Conservation (phyloP, 331 rosid genomes). For the Erythrophleum ivorense region DNA sequence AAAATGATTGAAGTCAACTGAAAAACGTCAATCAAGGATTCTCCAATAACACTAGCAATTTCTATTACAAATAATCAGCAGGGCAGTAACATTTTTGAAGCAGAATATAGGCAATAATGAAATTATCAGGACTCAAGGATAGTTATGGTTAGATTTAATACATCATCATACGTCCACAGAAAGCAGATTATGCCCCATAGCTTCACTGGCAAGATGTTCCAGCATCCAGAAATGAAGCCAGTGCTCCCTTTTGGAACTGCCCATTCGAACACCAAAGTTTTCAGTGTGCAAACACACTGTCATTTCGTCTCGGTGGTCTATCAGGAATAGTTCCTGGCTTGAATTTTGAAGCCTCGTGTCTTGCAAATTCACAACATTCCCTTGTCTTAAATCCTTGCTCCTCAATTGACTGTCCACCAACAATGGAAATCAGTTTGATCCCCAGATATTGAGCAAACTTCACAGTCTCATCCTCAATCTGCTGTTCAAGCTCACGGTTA, state of each 20-base stretch:
- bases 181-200: too few species aligned
- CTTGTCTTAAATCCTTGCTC: constrained; percentile 91
- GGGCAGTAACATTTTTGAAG: constrained; percentile 22
- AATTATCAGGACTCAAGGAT: constrained; percentile 5
- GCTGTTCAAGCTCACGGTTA: too few species aligned
- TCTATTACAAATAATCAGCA: constrained; percentile 44
- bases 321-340: too few species aligned
- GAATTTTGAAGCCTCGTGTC: too few species aligned
- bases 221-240: neutral
- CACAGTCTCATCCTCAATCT: constrained; percentile 74
- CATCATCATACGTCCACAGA: too few species aligned
- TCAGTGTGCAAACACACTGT: constrained; percentile 68
- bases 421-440: constrained; percentile 82
- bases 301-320: constrained; percentile 63
- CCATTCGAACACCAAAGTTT: constrained; percentile 28
- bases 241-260: constrained; percentile 3
- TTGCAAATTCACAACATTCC: constrained; percentile 73
- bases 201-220: too few species aligned
- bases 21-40: constrained; percentile 24
- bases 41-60: constrained; percentile 25
- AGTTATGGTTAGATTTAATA: too few species aligned
- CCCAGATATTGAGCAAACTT: constrained; percentile 83
- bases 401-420: constrained; percentile 93
- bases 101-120: constrained; percentile 35
- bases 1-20: constrained; percentile 28